Base-by-base conservation (phyloP, 73 alveolate genomes). In the Effrenium voratum region DNA sequence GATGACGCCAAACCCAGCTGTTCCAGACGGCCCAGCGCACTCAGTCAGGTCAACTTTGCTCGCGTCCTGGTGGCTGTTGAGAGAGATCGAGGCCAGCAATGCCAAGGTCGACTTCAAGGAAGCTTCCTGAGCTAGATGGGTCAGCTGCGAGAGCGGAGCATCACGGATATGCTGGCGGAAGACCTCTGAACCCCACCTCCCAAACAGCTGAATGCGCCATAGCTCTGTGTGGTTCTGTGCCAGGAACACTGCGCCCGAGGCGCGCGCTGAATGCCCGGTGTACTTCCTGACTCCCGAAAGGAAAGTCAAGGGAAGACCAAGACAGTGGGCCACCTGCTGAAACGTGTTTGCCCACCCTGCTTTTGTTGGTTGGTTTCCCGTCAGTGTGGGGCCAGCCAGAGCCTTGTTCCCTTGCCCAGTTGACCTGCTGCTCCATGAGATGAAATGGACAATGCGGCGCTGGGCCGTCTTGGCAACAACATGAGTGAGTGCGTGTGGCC, bases 191-290 rank as follows among this genome's bases (percentile, higher is more conserved):
- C n/a, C n/a, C n/a, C n/a, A n/a, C n/a, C n/a, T n/a, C 30, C 88
- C 88, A 32, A 77, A 77, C 32, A 77, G 88, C 49, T 77, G 88
- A 12, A 77, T 77, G 10, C 66, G 41, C 88, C 88, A 77, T 15
- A 77, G 88, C 63, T 77, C 88, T 1, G 28, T 44, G 2, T 77
- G 88, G 41, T 22, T 77, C 28, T 36, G 88, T 1, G 88, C 88
- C 44, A 77, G 12, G 63, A 44, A 43, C 24, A 77, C 66, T 2
- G 88, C 88, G 0, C 88, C 88, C 1, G 88, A 22, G 3, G 88
- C 60, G 3, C 88, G 60, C 0, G 66, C 88, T 12, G 88, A 77
- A 43, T 77, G 88, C 40, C 88, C 88, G 1, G 88, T 77, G 88
- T 3, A 77, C 22, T 24, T 19, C 6, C 45, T 12, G 1, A n/a